Conservation (phyloP, 2,329 filamentous ascomycete genomes). For the Xylariomycetidae sp. region DNA sequence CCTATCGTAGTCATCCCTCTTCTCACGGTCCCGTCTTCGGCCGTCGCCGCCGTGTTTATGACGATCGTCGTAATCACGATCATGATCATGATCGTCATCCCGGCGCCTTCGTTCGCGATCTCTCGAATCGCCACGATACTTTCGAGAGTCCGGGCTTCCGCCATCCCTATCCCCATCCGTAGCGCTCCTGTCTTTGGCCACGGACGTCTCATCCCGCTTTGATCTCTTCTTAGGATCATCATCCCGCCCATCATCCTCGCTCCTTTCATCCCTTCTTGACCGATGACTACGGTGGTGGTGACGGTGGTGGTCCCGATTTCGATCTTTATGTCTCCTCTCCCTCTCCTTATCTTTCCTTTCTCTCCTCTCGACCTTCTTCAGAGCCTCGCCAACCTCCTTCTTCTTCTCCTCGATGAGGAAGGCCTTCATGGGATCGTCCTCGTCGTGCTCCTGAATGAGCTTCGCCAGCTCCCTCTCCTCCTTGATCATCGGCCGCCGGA, state of each 20-base stretch:
- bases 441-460: conserved; percentile 76
- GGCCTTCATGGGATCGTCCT: conserved; percentile 96
- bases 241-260: conserved; percentile 9
- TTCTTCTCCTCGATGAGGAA: conserved; percentile 89
- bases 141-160: too few relatives aligned
- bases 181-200: conserved; percentile 17
- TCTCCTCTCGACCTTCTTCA: conserved; percentile 47
- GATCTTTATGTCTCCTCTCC: too few relatives aligned
- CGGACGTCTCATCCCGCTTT: conserved; percentile 32
- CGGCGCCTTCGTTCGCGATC: conserved; percentile 27
- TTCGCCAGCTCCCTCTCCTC: conserved; percentile 78
- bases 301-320: conserved; percentile 32
- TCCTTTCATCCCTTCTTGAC: conserved; percentile 27
- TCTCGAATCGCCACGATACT: conserved; percentile 19
- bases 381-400: conserved; percentile 73
- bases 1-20: conserved; percentile 14
- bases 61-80: conserved; percentile 12
- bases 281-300: conserved; percentile 44
- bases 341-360: conserved; percentile 44
- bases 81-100: conserved; percentile 23
- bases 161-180: conserved; percentile 24
- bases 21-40: conserved; percentile 15
- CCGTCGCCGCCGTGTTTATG: conserved; percentile 15
- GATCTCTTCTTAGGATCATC: conserved; percentile 28
- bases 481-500: conserved; percentile 59